Conservation (phyloP, 805 yeast genomes). For the Wickerhamiella slavikovae region DNA sequence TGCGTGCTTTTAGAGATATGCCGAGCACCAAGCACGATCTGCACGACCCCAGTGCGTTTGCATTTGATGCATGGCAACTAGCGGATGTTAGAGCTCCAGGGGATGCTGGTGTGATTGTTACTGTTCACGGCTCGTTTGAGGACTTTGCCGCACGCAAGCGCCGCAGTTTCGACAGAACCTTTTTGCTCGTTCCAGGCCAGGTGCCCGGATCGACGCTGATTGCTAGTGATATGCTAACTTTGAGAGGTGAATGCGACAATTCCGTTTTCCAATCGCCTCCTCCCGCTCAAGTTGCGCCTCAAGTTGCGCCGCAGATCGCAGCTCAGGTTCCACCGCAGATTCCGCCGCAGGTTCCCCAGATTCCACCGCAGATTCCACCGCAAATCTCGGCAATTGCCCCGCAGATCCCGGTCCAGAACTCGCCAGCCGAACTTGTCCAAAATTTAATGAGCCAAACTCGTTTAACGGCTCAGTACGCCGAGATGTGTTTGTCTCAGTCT, state of each 20-base stretch:
- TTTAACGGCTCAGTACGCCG: slow-evolving; percentile 56
- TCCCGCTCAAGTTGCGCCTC: neutral
- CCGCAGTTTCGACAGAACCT: slow-evolving; percentile 72
- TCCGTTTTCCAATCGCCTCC: neutral
- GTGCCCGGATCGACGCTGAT: slow-evolving; percentile 56
- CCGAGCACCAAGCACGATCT: slow-evolving; percentile 69
- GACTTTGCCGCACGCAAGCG: slow-evolving; percentile 28
- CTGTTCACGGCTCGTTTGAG: slow-evolving; percentile 67
- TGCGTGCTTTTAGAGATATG: slow-evolving; percentile 35
- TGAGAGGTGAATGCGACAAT: slow-evolving; percentile 16
- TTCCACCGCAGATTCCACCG: too few relatives aligned
- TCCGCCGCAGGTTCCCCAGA: too few relatives aligned
- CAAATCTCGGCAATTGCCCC: neutral
- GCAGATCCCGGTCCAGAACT: neutral
- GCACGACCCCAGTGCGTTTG: slow-evolving; percentile 40
- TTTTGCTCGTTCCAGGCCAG: slow-evolving; percentile 56
- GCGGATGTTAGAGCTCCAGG: slow-evolving; percentile 32
- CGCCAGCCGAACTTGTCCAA: slow-evolving; percentile 35
- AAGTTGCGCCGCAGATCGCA: neutral
- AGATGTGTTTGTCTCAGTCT: slow-evolving; percentile 74
- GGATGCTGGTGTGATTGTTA: slow-evolving; percentile 56
- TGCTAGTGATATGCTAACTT: slow-evolving; percentile 62
- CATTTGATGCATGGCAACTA: slow-evolving; percentile 48
- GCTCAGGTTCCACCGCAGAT: neutral
- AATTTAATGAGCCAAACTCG: slow-evolving; percentile 53